Evolutionary conservation across 2,329 filamentous ascomycete genomes (phyloP), one percentile per base, ranked within the genome.

Genomic region (Trichoderma sp.): DNA sequence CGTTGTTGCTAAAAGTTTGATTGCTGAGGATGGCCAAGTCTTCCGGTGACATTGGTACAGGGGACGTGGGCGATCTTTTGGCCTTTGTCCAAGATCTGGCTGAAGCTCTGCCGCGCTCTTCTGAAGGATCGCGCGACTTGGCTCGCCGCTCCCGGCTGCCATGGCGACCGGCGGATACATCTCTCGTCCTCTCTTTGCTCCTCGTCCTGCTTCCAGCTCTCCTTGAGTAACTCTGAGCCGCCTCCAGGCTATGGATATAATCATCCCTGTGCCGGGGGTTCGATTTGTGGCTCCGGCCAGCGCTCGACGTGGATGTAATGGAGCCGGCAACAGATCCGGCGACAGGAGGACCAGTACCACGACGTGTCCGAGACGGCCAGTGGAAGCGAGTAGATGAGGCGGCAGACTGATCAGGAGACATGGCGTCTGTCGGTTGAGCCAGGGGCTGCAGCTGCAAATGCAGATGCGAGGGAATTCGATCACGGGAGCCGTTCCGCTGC

Each of bases 31-130:
- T 91, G 77, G 90, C 89, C 73, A 93, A 80, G 77, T 98, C 94
- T 76, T 97, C 93, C 0, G 94, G 94, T 3, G 95, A 97, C 95
- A 98, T 98, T 3, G 95, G 94, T 2, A 97, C 88, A 0, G 95
- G 95, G 0, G 95, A 98, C 2, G 94, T 97, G 1, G 95, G 95
- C 1, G 95, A 98, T 26, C 93, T 88, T 82, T 97, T 97, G 21
- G 92, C 89, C 78, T 90, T 92, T 74, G 92, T 82, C 71, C 86
- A 94, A 74, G 90, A 91, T 26, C 91, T 88, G 58, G 88, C 86
- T 14, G 87, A 84, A 28, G 86, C 87, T 73, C 93, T 88, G 24
- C 92, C 93, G 71, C 93, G 90, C 56, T 92, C 91, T 74, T 91
- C 88, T 0, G 93, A 94, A 12, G 81, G 80, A 21, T 93, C 91